phyloP scores from a whole-genome alignment of 805 yeast genomes.

The Cyberlindnera sargentensis region DNA sequence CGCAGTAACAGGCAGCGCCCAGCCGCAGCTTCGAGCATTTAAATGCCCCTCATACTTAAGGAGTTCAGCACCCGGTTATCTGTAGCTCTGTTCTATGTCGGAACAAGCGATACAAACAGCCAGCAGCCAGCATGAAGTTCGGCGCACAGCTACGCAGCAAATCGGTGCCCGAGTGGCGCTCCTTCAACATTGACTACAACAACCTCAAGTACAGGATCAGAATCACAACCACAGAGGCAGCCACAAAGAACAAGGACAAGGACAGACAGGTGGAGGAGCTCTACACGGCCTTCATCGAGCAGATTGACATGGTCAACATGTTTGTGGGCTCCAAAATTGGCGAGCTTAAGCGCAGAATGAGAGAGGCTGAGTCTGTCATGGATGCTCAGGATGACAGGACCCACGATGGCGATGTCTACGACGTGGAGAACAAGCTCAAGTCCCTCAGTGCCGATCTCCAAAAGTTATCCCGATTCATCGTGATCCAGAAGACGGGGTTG shows the following conservation, averaged over 20 bases:
- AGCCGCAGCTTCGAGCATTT: too few species aligned
- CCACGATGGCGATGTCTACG: not conserved
- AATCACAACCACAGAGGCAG: constrained; percentile 40
- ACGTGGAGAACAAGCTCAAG: constrained; percentile 29
- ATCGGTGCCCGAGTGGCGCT: constrained; percentile 85
- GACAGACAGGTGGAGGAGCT: constrained; percentile 25
- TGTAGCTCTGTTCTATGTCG: too few species aligned
- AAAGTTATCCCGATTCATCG: constrained; percentile 60
- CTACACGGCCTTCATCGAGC: constrained; percentile 41
- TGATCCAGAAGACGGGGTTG: constrained; percentile 67
- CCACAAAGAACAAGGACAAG: constrained; percentile 5
- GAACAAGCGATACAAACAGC: too few species aligned
- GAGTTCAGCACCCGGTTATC: too few species aligned
- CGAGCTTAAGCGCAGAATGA: constrained; percentile 51
- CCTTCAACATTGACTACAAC: constrained; percentile 77
- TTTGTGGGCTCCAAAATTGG: constrained; percentile 64
- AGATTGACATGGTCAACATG: constrained; percentile 50
- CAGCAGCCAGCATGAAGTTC: constrained; percentile 58
- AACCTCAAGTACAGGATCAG: constrained; percentile 63
- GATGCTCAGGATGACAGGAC: constrained; percentile 12
- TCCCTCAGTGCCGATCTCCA: constrained; percentile 47
- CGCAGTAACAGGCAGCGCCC: too few species aligned
- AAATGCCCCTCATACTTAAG: too few species aligned
- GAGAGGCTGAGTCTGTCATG: constrained; percentile 31
- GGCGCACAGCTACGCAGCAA: constrained; percentile 68